Base-by-base conservation (phyloP, 345 rosid genomes). In the Linum lewisii region DNA sequence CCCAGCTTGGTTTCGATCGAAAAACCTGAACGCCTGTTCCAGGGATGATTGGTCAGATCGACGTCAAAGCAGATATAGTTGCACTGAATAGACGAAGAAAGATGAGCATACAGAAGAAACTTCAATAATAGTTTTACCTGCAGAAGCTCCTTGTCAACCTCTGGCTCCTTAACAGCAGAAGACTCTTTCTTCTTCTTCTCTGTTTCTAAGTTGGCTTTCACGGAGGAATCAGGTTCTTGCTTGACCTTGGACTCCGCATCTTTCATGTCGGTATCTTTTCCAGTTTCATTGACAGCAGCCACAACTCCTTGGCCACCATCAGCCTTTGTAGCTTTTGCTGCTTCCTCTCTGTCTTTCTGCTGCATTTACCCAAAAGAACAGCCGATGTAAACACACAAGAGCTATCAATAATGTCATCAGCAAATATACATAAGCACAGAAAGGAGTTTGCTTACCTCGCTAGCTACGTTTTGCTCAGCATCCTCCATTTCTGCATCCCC, bases 1-100 rank as follows among this genome's bases (percentile, higher is more conserved):
- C 75, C 99, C 99, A 53, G 77, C 77, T 60, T 75, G 86, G 72
- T 94, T 85, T 62, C 96, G 80, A 69, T 94, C 97, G 69, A 90
- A 90, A 61, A 90, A 94, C 73, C 95, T 81, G 81, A 90, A 94
- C 60, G 97, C 97, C 99, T 93, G 82, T 44, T 58, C 49, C 50
- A 51, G 18, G 25, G 56, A 51, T 16, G 10, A 42, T 1, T 11
- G 19, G 34, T 50, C 60, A 62, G 49, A 59, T 19, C 15, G 5
- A 16, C 47, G 2, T 42, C 14, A 52, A 52, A 29, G n/a, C n/a
- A n/a, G n/a, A n/a, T n/a, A 15, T 51, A 51, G 54, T 7, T 21
- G 22, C n/a, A n/a, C n/a, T n/a, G n/a, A n/a, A n/a, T 51, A 9
- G 7, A 18, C 24, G 1, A 26, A 59, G 25, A 18, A n/a, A 7